Percentiles rank a stretch among this genome's conserved stretches.
phyloP scores from a whole-genome alignment of 2,329 filamentous ascomycete genomes.

The Aureobasidium leucospermi region DNA sequence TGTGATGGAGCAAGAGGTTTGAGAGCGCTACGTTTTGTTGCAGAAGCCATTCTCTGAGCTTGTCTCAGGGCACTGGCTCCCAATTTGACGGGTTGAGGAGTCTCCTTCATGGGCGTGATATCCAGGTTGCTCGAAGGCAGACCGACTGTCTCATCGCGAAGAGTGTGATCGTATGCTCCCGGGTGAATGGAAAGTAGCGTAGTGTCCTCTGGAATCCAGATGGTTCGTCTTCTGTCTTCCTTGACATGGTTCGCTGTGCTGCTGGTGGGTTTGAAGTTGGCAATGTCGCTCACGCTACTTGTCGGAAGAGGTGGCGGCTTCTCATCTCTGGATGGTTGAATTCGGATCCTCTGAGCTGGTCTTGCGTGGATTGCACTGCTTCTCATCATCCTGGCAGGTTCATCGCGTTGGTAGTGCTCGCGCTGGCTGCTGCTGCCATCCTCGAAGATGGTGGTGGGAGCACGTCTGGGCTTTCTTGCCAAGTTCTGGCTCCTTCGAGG shows the following conservation, averaged over 20 bases:
- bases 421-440: conserved; percentile 18
- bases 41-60: background rate
- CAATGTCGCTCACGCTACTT: background rate
- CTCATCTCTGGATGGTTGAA: background rate
- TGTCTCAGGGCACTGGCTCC: conserved; percentile 3
- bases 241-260: conserved; percentile 13
- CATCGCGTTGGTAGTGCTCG: background rate
- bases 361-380: conserved; percentile 15
- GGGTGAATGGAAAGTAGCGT: conserved; percentile 46
- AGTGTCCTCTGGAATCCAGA: conserved; percentile 47
- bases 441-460: conserved; percentile 26
- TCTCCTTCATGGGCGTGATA: background rate
- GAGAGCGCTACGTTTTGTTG: conserved; percentile 26
- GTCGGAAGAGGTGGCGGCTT: background rate
- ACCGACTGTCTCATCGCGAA: conserved; percentile 27
- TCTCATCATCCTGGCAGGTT: conserved; percentile 5
- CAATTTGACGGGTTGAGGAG: background rate
- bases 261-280: background rate
- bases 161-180: conserved; percentile 30
- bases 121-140: background rate
- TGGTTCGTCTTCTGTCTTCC: conserved; percentile 42
- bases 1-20: conserved; percentile 38
- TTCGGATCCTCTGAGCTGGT: conserved; percentile 12
- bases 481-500: conserved; percentile 22
- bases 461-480: conserved; percentile 18